Conservation (phyloP, 257 asterid genomes). For the Solanum gandarillasii region DNA sequence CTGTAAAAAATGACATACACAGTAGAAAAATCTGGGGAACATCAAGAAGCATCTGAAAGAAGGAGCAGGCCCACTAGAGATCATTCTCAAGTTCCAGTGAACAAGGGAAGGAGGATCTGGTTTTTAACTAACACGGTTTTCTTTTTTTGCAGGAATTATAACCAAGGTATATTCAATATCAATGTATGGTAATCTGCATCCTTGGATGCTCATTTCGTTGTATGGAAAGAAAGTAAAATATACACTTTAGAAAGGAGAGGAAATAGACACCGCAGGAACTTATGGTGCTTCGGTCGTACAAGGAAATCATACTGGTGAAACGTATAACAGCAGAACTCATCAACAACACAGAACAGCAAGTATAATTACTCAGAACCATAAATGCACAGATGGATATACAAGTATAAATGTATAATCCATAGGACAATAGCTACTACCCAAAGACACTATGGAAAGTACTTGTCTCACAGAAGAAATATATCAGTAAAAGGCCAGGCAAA, state of each 20-base stretch:
- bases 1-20: neutral
- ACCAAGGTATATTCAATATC: neutral
- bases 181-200: neutral
- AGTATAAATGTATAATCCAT: neutral
- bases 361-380: neutral
- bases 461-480: neutral
- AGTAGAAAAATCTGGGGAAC: neutral
- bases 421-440: neutral
- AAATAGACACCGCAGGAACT: neutral
- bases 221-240: neutral
- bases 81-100: neutral
- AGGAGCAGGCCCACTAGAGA: neutral
- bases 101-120: neutral
- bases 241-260: neutral
- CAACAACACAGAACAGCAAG: neutral
- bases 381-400: neutral
- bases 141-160: neutral
- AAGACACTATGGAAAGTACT: neutral
- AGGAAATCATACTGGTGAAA: neutral
- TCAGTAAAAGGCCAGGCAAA: neutral
- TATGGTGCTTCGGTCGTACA: neutral
- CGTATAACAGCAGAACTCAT: neutral
- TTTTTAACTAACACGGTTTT: neutral
- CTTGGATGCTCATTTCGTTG: neutral
- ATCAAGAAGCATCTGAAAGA: neutral